These are phyloP conservation scores for Fusarium graminum DNA, from an alignment of 2,329 filamentous ascomycete genomes.

Conservation along the genomic window DNA sequence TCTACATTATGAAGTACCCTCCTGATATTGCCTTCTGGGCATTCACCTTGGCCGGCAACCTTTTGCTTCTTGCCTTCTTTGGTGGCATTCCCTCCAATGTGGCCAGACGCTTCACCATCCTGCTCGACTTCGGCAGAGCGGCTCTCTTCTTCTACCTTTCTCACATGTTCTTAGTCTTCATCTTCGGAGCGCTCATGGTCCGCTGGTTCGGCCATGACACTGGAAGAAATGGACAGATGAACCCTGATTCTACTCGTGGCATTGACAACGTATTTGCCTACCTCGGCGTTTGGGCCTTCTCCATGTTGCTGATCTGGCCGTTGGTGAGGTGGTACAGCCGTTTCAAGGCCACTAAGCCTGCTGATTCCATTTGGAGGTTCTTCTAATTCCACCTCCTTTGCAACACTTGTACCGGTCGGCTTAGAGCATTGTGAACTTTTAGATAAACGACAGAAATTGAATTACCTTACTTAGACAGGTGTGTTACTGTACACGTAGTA, in stretches of 20 bases:
- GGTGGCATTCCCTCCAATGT: constrained; percentile 51
- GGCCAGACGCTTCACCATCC: constrained; percentile 51
- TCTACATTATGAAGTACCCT: constrained; percentile 62
- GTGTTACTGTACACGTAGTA: too few relatives aligned
- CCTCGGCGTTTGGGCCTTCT: constrained; percentile 54
- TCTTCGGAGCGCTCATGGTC: constrained; percentile 45
- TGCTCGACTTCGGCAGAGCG: constrained; percentile 61
- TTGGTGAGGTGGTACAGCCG: constrained; percentile 57
- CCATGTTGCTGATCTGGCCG: constrained; percentile 58
- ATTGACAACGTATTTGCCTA: constrained; percentile 57
- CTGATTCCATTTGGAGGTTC: constrained; percentile 62
- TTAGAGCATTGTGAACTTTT: background rate
- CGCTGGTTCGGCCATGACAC: constrained; percentile 54
- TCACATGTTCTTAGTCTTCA: constrained; percentile 55
- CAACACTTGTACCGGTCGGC: background rate
- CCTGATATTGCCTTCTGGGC: constrained; percentile 62
- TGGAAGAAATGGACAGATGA: constrained; percentile 45
- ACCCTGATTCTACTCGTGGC: constrained; percentile 47
- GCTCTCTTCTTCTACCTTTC: constrained; percentile 61
- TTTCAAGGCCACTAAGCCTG: constrained; percentile 58
- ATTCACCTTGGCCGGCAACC: constrained; percentile 56
- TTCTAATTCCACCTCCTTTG: constrained; percentile 55
- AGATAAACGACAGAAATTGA: background rate
- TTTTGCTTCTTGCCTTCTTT: constrained; percentile 57
- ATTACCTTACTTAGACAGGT: too few relatives aligned